phyloP scores from a whole-genome alignment of 805 yeast genomes.

The Brettanomyces anomalus region DNA sequence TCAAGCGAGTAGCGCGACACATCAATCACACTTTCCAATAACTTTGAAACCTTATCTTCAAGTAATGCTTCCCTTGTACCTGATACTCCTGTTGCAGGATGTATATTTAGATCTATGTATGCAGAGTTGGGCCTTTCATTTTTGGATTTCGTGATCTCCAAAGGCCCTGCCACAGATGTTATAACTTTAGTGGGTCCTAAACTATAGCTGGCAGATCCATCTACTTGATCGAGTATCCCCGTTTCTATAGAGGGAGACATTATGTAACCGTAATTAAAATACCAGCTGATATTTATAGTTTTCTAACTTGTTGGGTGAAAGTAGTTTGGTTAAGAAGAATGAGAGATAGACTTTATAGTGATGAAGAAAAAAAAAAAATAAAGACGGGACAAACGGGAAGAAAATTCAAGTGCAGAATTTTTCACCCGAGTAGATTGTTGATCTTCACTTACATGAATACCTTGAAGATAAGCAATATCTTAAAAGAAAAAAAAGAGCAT shows the following conservation, averaged over 20 bases:
- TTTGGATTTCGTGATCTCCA: conserved; percentile 63
- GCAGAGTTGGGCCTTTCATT: conserved; percentile 80
- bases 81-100: conserved; percentile 73
- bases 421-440: no score
- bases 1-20: conserved; percentile 71
- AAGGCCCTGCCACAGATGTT: conserved; percentile 83
- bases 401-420: no score
- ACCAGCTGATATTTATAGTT: no score
- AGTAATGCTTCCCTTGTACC: conserved; percentile 64
- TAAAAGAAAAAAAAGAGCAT: no score
- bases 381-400: no score
- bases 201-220: conserved; percentile 65
- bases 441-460: no score
- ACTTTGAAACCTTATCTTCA: conserved; percentile 59
- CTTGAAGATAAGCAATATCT: no score
- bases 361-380: no score
- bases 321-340: no score
- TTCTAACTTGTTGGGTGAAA: no score
- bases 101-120: conserved; percentile 65
- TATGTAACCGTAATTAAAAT: no score
- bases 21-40: conserved; percentile 52
- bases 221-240: conserved; percentile 46
- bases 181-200: conserved; percentile 49
- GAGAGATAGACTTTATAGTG: no score
- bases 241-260: conserved; percentile 6